Evolutionary conservation across 2,329 filamentous ascomycete genomes (phyloP).

Genomic region (Sporothrix schenckii): DNA sequence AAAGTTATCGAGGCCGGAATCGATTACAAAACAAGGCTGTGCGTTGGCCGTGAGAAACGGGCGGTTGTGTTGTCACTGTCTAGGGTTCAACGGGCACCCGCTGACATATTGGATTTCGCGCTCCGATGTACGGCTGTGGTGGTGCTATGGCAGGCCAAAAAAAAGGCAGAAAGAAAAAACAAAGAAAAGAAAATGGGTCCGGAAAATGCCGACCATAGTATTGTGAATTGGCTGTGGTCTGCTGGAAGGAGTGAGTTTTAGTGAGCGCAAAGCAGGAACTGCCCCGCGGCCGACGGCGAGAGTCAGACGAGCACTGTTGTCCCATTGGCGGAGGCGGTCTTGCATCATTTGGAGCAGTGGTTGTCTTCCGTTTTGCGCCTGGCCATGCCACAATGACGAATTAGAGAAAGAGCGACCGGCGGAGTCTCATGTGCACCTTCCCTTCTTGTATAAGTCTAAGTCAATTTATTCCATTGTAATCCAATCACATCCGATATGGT

Average conservation of each 20-base stretch:
- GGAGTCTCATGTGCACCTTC: background rate
- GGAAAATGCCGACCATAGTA: conserved; percentile 12
- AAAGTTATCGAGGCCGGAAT: background rate
- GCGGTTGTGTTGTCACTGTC: background rate
- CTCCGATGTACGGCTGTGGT: conserved; percentile 34
- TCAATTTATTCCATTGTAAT: background rate
- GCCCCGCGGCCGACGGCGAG: conserved; percentile 21
- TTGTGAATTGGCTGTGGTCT: background rate
- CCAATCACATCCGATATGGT: conserved; percentile 36
- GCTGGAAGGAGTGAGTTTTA: background rate
- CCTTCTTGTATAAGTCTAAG: background rate
- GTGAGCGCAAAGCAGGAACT: background rate
- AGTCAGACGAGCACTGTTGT: background rate
- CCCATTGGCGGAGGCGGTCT: conserved; percentile 22
- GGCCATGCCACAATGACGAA: conserved; percentile 4
- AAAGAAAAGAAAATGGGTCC: conserved; percentile 10
- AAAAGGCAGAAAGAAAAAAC: conserved; percentile 15
- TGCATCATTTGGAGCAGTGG: conserved; percentile 27
- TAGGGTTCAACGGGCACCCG: conserved; percentile 17
- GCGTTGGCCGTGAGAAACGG: background rate
- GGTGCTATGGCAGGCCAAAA: background rate
- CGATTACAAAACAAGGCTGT: conserved; percentile 15
- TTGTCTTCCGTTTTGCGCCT: background rate
- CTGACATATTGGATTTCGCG: conserved; percentile 33
- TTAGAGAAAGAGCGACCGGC: background rate